Evolutionary conservation across 2,329 filamentous ascomycete genomes (phyloP), one percentile per base, ranked within the genome.

Genomic region (Alternaria rosae): DNA sequence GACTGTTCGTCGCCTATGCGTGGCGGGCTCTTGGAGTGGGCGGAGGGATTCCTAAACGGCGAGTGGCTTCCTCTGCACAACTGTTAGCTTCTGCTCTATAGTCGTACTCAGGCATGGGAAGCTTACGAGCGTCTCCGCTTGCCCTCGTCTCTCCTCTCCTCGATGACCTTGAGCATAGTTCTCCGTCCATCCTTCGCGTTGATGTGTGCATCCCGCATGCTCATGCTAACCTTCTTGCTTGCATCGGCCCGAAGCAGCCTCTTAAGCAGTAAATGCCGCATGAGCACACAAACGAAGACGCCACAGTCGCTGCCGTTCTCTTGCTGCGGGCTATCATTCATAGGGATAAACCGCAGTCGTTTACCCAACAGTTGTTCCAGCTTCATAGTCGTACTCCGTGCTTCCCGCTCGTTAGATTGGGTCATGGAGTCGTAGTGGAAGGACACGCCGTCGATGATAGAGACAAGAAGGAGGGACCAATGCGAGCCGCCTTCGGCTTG

Each of bases 371-470:
- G 82, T 30, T 83, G 82, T 25, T 87, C 85, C 44, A 99, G 84
- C 71, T 93, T 92, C 50, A 86, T 81, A 0, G 91, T 88, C 7
- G 91, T 91, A 1, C 86, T 82, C 53, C 86, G 85, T 1, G 92
- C 95, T 68, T 96, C 92, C 43, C 85, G 82, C 62, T 88, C 87
- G 79, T 99, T 98, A 41, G 88, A 86, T 2, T 89, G 89, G 3
- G 87, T 87, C 25, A 98, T 85, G 1, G 91, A 94, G 81, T 99
- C 95, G 82, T 99, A 99, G 83, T 99, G 95, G 79, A 99, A 99
- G 0, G 94, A 92, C 3, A 97, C 89, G 9, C 92, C 89, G 76
- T 99, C 95, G 52, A 97, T 89, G 42, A 93, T 87, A 12, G 90
- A 93, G 30, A 99, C 94, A 3, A 99, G 87, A 1, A 99, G 88